Percentiles rank a stretch among this genome's conserved stretches.
These are phyloP conservation scores for Cryptococcus depauperatus DNA, from an alignment of 1,284 basidiomycete genomes.

Conservation along the genomic window DNA sequence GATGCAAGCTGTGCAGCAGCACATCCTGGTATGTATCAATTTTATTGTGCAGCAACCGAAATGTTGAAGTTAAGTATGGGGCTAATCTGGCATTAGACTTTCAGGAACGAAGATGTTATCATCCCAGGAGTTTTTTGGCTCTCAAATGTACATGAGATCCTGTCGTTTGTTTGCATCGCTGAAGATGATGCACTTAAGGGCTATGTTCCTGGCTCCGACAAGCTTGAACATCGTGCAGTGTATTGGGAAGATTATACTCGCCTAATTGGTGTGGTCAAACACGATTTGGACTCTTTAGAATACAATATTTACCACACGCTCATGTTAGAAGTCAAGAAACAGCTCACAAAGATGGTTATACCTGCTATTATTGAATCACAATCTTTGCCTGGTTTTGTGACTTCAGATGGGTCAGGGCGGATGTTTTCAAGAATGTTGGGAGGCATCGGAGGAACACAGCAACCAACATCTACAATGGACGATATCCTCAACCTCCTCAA, in stretches of 20 bases:
- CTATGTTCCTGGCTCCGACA: conserved; percentile 92
- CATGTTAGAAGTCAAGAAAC: conserved; percentile 99
- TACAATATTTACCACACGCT: conserved; percentile 99
- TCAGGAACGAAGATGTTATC: conserved; percentile 89
- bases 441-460: conserved; percentile 59
- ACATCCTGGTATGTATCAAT: conserved; percentile 81
- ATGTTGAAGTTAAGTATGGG: too few species aligned
- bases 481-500: conserved; percentile 95
- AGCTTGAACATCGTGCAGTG: conserved; percentile 79
- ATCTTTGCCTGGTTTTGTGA: conserved; percentile 94
- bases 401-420: conserved; percentile 77
- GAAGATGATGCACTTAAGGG: conserved; percentile 98
- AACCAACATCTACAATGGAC: conserved; percentile 96
- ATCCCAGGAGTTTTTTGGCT: conserved; percentile 98
- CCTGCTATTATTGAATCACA: conserved; percentile 97
- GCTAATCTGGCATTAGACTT: conserved; percentile 47
- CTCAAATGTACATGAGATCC: conserved; percentile 99
- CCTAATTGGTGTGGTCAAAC: conserved; percentile 93
- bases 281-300: conserved; percentile 95
- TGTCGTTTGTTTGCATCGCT: conserved; percentile 97
- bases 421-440: conserved; percentile 83
- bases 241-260: conserved; percentile 98
- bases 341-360: conserved; percentile 94
- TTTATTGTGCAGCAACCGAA: too few species aligned
- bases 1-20: conserved; percentile 95